Evolutionary conservation across 73 alveolate species (phyloP).

Genomic region (Paramecium caudatum): DNA sequence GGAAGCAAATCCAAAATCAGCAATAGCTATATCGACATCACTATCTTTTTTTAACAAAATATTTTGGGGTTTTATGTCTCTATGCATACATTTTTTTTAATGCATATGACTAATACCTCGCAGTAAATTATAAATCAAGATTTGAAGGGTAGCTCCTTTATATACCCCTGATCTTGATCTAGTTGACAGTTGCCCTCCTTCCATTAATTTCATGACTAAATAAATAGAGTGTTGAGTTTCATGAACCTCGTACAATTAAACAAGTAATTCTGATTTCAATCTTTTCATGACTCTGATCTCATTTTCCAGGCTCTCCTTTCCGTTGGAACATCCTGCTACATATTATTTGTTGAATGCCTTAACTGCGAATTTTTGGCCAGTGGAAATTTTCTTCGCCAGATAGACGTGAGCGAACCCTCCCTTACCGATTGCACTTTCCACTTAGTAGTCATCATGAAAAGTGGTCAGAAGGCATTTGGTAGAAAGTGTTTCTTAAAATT

Average conservation of each 20-base stretch:
- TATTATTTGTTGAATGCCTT: constrained; percentile 75
- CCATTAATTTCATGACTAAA: constrained; percentile 78
- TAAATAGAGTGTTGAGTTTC: constrained; percentile 71
- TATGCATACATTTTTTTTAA: constrained; percentile 84
- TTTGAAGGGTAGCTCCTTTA: not conserved
- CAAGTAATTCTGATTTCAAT: constrained; percentile 74
- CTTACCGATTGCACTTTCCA: constrained; percentile 74
- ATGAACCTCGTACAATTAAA: constrained; percentile 77
- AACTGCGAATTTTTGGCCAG: constrained; percentile 72
- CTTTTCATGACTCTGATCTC: constrained; percentile 79
- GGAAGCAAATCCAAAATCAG: constrained; percentile 75
- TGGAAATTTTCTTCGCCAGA: constrained; percentile 73
- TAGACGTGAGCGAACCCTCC: constrained; percentile 83
- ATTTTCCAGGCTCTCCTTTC: constrained; percentile 71
- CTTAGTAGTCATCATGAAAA: constrained; percentile 30
- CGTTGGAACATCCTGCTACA: not conserved
- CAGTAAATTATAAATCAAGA: constrained; percentile 58
- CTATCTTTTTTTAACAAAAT: constrained; percentile 78
- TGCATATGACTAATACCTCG: constrained; percentile 89
- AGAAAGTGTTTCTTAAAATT: too few species aligned
- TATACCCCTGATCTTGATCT: not conserved
- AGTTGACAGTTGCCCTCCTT: constrained; percentile 82
- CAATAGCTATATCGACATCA: constrained; percentile 36
- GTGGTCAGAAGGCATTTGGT: not conserved
- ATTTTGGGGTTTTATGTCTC: constrained; percentile 95